These are phyloP conservation scores for Spathaspora sp. DNA, from an alignment of 1,139 yeast species.

Conservation along the genomic window DNA sequence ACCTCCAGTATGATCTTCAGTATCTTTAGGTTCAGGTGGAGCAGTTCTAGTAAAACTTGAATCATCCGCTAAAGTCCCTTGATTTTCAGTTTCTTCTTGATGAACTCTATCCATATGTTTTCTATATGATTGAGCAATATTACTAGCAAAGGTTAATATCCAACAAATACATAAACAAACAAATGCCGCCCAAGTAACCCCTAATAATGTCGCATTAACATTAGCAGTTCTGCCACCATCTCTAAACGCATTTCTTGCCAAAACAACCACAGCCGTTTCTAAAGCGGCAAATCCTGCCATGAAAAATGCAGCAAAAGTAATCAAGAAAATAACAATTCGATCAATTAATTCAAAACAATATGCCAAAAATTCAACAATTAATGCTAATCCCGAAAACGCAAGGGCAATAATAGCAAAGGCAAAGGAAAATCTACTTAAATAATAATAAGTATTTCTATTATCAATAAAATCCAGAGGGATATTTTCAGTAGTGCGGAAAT, in stretches of 20 bases:
- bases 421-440: conserved; percentile 69
- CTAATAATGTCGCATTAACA: conserved; percentile 59
- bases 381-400: conserved; percentile 49
- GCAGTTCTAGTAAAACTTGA: conserved; percentile 47
- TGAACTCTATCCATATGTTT: conserved; percentile 42
- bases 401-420: conserved; percentile 63
- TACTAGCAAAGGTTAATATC: conserved; percentile 55
- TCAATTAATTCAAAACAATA: conserved; percentile 49
- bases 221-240: conserved; percentile 40
- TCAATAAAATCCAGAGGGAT: conserved; percentile 57
- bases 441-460: conserved; percentile 61
- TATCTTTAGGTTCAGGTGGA: conserved; percentile 30
- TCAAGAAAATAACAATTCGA: conserved; percentile 54
- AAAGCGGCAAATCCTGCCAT: conserved; percentile 59
- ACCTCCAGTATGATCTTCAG: conserved; percentile 52
- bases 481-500: conserved; percentile 51
- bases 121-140: conserved; percentile 47
- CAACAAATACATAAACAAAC: conserved; percentile 52
- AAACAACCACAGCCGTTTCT: conserved; percentile 65
- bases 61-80: conserved; percentile 32
- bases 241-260: conserved; percentile 66
- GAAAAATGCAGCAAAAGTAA: conserved; percentile 52
- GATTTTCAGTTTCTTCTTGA: conserved; percentile 18
- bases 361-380: conserved; percentile 42
- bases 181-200: conserved; percentile 70